A percentile compares a stretch with the other conserved stretches of the same genome.
phyloP scores from a whole-genome alignment of 352 stramenopile species.

The Pythium rishiriense region DNA sequence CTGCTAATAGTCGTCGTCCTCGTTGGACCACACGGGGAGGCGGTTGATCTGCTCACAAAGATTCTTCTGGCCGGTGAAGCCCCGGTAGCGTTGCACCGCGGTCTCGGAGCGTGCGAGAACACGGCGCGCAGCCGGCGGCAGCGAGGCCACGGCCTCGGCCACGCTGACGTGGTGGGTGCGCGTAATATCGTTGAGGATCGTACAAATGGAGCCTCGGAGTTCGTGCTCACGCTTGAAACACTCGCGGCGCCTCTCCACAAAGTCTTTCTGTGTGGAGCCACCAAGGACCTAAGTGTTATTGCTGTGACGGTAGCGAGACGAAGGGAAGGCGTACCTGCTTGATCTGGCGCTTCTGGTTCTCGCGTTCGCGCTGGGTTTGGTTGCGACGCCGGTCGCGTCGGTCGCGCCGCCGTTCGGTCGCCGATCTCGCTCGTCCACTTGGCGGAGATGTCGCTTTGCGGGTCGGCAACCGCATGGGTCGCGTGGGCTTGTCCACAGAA shows the following conservation, averaged over 20 bases:
- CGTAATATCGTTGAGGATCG: constrained; percentile 1
- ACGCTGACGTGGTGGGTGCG: neutral
- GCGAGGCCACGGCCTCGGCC: constrained; percentile 2
- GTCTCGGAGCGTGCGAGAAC: constrained; percentile 13
- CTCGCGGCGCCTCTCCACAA: constrained; percentile 1
- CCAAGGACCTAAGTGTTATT: neutral
- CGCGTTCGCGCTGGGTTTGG: constrained; percentile 19
- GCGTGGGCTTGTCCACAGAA: neutral
- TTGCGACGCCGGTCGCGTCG: constrained; percentile 15
- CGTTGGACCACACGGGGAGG: constrained; percentile 13
- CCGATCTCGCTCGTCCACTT: neutral
- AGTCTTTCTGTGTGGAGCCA: constrained; percentile 3
- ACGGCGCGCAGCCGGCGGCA: constrained; percentile 3
- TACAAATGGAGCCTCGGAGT: constrained; percentile 5
- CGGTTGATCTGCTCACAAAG: constrained; percentile 23
- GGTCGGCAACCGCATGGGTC: neutral
- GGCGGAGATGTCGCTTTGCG: neutral
- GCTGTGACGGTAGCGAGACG: neutral
- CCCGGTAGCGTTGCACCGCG: constrained; percentile 18
- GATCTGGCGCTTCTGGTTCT: constrained; percentile 22
- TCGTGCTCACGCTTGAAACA: constrained; percentile 15
- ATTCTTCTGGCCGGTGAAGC: constrained; percentile 24
- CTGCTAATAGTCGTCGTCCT: neutral
- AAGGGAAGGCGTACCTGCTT: constrained; percentile 19
- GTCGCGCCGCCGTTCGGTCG: constrained; percentile 2